Percentiles rank a stretch among this genome's conserved stretches.
These are phyloP conservation scores for Otatea glauca DNA, from an alignment of 176 grass and related monocot genomes.

Conservation along the genomic window DNA sequence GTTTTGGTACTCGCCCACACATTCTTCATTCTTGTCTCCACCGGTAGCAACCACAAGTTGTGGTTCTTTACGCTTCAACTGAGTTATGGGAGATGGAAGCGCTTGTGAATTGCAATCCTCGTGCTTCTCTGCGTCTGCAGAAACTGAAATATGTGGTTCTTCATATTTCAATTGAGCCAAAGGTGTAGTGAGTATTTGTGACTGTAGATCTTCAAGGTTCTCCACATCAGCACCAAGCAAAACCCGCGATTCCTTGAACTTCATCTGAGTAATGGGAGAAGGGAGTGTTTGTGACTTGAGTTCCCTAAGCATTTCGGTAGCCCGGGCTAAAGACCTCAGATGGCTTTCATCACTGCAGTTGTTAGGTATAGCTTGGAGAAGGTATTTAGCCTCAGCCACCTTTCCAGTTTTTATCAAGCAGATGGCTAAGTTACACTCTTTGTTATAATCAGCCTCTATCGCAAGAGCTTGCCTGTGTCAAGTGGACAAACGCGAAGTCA, in stretches of 20 bases:
- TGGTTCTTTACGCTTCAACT: constrained; percentile 49
- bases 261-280: constrained; percentile 53
- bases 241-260: constrained; percentile 41
- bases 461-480: constrained; percentile 74
- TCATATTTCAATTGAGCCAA: constrained; percentile 38
- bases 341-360: constrained; percentile 52
- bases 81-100: constrained; percentile 52
- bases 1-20: constrained; percentile 26
- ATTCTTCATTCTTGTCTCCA: constrained; percentile 36
- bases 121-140: constrained; percentile 36
- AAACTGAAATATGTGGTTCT: constrained; percentile 34
- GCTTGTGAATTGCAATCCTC: constrained; percentile 31
- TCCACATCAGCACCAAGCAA: constrained; percentile 39
- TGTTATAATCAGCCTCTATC: constrained; percentile 67
- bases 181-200: constrained; percentile 37
- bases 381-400: constrained; percentile 57
- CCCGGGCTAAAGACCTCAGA: constrained; percentile 57
- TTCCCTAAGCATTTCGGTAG: constrained; percentile 53
- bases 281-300: constrained; percentile 49
- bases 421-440: constrained; percentile 75
- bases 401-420: constrained; percentile 75
- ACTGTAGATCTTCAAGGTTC: constrained; percentile 41
- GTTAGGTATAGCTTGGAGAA: constrained; percentile 55
- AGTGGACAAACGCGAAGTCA: constrained; percentile 17
- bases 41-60: constrained; percentile 3